Evolutionary conservation across 495 filamentous ascomycete species (phyloP).

Genomic region (Tuber indicum): DNA sequence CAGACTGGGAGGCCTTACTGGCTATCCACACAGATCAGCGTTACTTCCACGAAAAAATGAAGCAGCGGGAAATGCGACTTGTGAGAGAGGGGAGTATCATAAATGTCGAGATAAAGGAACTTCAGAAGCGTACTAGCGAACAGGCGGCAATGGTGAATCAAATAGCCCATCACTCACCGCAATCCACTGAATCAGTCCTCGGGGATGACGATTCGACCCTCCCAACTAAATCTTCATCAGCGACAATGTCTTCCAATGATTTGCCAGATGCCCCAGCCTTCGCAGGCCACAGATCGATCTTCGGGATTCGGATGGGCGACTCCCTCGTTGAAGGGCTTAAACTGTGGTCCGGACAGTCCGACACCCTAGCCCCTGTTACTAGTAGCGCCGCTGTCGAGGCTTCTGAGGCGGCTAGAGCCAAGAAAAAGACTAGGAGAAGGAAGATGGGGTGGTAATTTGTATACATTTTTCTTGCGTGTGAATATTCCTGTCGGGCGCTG

Average conservation of each 20-base stretch:
- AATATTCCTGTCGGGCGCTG: not conserved
- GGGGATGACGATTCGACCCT: not conserved
- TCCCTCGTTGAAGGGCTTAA: slow-evolving; percentile 2
- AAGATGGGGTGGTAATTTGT: not conserved
- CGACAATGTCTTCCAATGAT: not conserved
- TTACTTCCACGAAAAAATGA: not conserved
- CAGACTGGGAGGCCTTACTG: not conserved
- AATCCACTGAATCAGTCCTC: not conserved
- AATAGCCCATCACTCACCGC: not conserved
- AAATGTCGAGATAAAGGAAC: not conserved
- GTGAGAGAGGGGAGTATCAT: slow-evolving; percentile 1
- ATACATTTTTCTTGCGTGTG: not conserved
- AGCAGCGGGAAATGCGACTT: not conserved
- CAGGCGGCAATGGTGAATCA: slow-evolving; percentile 1
- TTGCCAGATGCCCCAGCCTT: not conserved
- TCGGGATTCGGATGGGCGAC: not conserved
- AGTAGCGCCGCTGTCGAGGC: not conserved
- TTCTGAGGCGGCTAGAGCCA: not conserved
- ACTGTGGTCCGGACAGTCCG: not conserved
- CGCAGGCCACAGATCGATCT: not conserved
- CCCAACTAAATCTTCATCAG: not conserved
- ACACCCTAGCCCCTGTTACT: not conserved
- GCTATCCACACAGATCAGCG: not conserved
- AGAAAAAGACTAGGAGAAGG: not conserved
- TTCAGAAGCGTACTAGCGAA: not conserved